Conservation (phyloP, 352 stramenopile genomes). For the Ophiocytium majus region DNA sequence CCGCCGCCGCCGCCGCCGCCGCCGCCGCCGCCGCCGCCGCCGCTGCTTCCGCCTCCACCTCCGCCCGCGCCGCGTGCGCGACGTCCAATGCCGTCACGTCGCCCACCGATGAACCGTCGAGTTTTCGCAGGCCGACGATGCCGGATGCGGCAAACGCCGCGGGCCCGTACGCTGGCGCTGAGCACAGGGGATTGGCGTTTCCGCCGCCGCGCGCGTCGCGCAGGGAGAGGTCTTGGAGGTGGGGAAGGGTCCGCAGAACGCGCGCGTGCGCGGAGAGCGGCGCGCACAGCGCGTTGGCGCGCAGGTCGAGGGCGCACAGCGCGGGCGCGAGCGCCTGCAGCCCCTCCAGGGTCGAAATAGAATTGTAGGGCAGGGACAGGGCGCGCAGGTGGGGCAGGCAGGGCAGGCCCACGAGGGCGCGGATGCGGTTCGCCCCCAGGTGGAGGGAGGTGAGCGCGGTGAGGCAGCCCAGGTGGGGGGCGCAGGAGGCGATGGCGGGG, state of each 20-base stretch:
- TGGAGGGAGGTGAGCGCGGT: slow-evolving; percentile 29
- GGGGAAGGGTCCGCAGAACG: slow-evolving; percentile 26
- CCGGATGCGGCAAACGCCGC: background rate
- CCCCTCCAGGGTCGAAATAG: slow-evolving; percentile 39
- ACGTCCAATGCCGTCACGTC: background rate
- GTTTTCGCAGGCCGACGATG: background rate
- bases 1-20: slow-evolving; percentile 19
- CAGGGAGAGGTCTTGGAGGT: slow-evolving; percentile 31
- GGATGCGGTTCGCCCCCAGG: slow-evolving; percentile 44
- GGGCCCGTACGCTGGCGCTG: background rate
- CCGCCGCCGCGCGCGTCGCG: background rate
- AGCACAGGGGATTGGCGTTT: background rate
- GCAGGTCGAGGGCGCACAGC: slow-evolving; percentile 34
- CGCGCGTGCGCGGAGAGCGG: slow-evolving; percentile 32
- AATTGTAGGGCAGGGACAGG: slow-evolving; percentile 46
- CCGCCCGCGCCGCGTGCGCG: background rate
- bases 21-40: background rate
- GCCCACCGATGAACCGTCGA: background rate
- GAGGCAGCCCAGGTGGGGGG: slow-evolving; percentile 36
- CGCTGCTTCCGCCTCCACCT: background rate
- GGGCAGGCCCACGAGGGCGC: slow-evolving; percentile 35
- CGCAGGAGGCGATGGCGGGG: slow-evolving; percentile 31
- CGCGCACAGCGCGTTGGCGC: slow-evolving; percentile 33
- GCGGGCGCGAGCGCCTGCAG: slow-evolving; percentile 46
- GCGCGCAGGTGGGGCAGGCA: slow-evolving; percentile 32